Evolutionary conservation across 805 yeast species (phyloP).

Genomic region (Candida schatavii): DNA sequence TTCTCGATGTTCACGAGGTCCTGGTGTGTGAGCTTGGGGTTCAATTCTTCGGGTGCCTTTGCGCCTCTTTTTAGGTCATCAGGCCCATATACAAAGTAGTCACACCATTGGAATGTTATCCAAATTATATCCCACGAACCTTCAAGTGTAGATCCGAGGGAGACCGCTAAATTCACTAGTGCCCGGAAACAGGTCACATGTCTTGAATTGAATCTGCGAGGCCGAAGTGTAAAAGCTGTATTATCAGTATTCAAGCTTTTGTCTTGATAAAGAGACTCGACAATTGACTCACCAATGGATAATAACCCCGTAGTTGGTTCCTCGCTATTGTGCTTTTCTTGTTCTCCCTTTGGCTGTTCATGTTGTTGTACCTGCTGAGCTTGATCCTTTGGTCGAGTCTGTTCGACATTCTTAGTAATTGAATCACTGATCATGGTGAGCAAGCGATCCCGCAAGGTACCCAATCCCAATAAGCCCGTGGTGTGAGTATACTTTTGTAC

Average conservation of each 20-base stretch:
- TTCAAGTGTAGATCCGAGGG: conserved; percentile 74
- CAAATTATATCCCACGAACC: conserved; percentile 60
- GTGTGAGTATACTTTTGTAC: conserved; percentile 81
- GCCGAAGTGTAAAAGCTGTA: conserved; percentile 27
- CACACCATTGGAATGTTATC: conserved; percentile 75
- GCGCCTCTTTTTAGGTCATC: conserved; percentile 21
- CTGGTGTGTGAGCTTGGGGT: conserved; percentile 36
- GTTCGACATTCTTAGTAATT: conserved; percentile 20
- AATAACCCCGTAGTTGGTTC: conserved; percentile 9
- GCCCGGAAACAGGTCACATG: conserved; percentile 79
- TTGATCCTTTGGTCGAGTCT: neutral
- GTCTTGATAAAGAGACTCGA: conserved; percentile 39
- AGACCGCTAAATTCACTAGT: conserved; percentile 67
- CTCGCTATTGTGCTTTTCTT: neutral
- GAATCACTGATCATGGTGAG: conserved; percentile 11
- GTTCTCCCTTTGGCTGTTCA: neutral
- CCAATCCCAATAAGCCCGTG: conserved; percentile 67
- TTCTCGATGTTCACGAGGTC: conserved; percentile 53
- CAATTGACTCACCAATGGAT: conserved; percentile 50
- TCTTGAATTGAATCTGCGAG: conserved; percentile 50
- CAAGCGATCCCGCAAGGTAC: conserved; percentile 53
- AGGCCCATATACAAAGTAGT: conserved; percentile 63
- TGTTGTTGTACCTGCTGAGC: neutral
- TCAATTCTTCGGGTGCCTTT: conserved; percentile 24
- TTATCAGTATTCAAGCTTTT: neutral